phyloP scores from a whole-genome alignment of 495 filamentous ascomycete species.

The Tuber indicum region DNA sequence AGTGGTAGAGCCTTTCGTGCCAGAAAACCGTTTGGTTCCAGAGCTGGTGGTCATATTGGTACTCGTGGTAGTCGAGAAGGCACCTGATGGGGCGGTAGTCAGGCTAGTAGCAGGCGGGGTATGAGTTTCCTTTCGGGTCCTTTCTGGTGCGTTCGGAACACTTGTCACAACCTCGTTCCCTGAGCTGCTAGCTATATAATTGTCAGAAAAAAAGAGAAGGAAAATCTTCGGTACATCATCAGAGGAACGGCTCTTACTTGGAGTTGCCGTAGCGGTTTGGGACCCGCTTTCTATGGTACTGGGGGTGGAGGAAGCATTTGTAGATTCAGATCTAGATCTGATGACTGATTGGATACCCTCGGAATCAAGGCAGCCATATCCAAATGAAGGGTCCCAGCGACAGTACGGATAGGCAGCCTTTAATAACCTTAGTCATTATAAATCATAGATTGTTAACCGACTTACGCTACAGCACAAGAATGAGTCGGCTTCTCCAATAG shows the following conservation, averaged over 20 bases:
- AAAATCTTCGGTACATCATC: neutral
- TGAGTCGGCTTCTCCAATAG: constrained; percentile 9
- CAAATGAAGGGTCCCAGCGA: constrained; percentile 8
- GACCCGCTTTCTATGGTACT: neutral
- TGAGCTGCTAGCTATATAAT: neutral
- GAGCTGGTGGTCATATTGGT: neutral
- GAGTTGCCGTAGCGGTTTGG: neutral
- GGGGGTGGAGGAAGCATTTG: neutral
- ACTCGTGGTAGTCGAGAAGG: neutral
- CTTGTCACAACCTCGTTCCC: neutral
- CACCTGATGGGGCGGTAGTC: neutral
- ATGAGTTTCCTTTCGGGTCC: neutral
- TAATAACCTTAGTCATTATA: constrained; percentile 9
- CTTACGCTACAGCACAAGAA: constrained; percentile 1
- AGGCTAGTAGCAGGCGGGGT: neutral
- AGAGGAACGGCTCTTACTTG: neutral
- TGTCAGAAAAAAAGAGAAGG: neutral
- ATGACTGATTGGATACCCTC: neutral
- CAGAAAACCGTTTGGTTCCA: neutral
- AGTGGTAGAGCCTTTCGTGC: neutral
- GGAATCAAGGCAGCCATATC: constrained; percentile 27
- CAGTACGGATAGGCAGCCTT: constrained; percentile 25
- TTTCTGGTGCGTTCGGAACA: neutral
- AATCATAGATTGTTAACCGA: neutral
- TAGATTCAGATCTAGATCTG: neutral